Base-by-base conservation (phyloP, 495 filamentous ascomycete genomes). In the Penicillium paradoxum region DNA sequence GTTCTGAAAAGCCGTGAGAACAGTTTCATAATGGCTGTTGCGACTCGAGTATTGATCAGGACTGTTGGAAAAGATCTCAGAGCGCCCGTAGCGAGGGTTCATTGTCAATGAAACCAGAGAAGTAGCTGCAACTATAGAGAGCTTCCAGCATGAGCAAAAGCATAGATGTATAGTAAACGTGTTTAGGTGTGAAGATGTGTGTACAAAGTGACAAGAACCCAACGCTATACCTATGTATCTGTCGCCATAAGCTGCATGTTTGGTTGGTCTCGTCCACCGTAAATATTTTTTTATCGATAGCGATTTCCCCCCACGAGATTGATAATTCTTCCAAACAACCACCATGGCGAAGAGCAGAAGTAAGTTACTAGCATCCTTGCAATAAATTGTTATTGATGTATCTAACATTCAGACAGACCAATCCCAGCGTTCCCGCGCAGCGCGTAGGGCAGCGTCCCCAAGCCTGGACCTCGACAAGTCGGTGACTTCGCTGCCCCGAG, bases 391-490 rank as follows among this genome's bases (percentile, higher is more conserved):
- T 22, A 34, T 50, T 17, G 10, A 34, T 22, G 34, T 54, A 40
- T 50, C 62, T 71, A 63, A 67, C 33, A 46, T 49, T 41, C 21
- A 56, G 40, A 25, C 58, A 82, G 76, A 64, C 30, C 54, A 65
- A 39, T 76, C 78, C 3, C 54, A 79, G 44, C 86, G 86, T 69
- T 89, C 88, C 45, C 85, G 88, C 30, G 86, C 85, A 24, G 85
- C 85, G 57, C 79, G 85, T 60, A 83, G 90, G 45, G 88, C 79
- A 34, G 81, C 80, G 21, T 87, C 86, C 13, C 86, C 85, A 11
- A 76, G 82, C 64, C 80, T 89, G 67, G 74, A 90, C 63, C 75
- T 82, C 54, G 87, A 91, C 72, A 89, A 89, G 71, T 90, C 87
- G 3, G 70, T 91, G 33, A 83, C 82, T 57, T 65, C 79, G 45